phyloP scores from a whole-genome alignment of 2,329 filamentous ascomycete species.

The Apiospora sp. region DNA sequence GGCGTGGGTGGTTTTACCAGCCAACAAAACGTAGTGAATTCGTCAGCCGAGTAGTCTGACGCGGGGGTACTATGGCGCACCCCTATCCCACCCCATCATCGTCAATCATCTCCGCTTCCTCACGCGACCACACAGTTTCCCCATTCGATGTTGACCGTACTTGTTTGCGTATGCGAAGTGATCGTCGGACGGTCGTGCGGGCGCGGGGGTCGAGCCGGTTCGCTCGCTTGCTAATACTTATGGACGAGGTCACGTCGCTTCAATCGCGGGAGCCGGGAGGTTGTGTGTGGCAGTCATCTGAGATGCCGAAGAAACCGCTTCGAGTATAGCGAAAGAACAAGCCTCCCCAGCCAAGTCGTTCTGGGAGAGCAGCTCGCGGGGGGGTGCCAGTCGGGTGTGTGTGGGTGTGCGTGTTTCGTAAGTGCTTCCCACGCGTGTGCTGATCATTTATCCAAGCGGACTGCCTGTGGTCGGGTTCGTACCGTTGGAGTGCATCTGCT shows the following conservation, averaged over 20 bases:
- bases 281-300: slow-evolving; percentile 2
- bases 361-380: not conserved
- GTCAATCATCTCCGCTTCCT: not conserved
- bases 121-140: slow-evolving; percentile 16
- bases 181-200: not conserved
- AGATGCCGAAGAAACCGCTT: slow-evolving; percentile 13
- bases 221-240: not conserved
- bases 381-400: not conserved
- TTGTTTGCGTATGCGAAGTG: not conserved
- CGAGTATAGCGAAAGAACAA: slow-evolving; percentile 10
- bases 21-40: slow-evolving; percentile 15
- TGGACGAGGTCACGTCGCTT: not conserved
- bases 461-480: not conserved
- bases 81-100: not conserved
- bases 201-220: slow-evolving; percentile 1
- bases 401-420: slow-evolving; percentile 2
- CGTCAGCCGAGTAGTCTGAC: slow-evolving; percentile 15
- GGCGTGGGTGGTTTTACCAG: slow-evolving; percentile 20
- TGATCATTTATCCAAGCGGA: slow-evolving; percentile 11
- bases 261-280: not conserved
- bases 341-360: not conserved
- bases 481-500: slow-evolving; percentile 7
- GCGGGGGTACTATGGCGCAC: not conserved
- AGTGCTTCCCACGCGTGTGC: not conserved
- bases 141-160: not conserved